Base-by-base conservation (phyloP, 2,329 filamentous ascomycete species). In the Cordyceps farinosa region DNA sequence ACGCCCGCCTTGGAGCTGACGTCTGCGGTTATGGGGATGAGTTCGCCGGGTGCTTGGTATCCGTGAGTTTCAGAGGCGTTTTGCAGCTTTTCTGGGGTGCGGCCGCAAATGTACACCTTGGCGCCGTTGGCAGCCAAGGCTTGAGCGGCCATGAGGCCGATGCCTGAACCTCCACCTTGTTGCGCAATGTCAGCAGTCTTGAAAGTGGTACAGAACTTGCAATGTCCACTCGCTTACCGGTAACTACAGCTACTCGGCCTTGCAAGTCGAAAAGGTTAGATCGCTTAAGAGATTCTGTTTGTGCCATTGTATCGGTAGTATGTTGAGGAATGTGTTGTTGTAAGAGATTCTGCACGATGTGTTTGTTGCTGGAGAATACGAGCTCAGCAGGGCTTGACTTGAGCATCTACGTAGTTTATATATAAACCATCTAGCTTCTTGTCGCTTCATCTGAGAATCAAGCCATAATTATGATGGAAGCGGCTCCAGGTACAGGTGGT, bases 31-130 rank as follows among this genome's bases (percentile, higher is more conserved):
- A 90, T 82, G 27, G 82, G 79, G 64, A 88, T 77, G 51, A 89
- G 87, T 48, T 80, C 80, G 62, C 85, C 85, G 42, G 79, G 75
- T 44, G 77, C 71, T 63, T 78, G 80, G 68, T 84, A 80, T 36
- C 84, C 78, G 66, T 85, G 85, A 56, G 82, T 84, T 62, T 87
- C 74, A 52, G 84, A 84, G 1, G 85, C 83, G 38, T 77, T 82
- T 22, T 87, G 84, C 54, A 88, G 79, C 70, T 88, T 88, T 69
- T 86, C 87, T 32, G 79, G 77, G 50, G 84, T 86, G 17, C 84
- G 85, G 38, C 89, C 87, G 30, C 85, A 86, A 66, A 91, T 87
- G 78, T 90, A 91, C 6, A 91, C 88, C 66, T 84, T 88, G 64
- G 84, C 84, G 65, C 88, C 87, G 73, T 90, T 90, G 64, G 79